phyloP scores from a whole-genome alignment of 2,329 filamentous ascomycete genomes.

The Rhynchosporium graminicola region DNA sequence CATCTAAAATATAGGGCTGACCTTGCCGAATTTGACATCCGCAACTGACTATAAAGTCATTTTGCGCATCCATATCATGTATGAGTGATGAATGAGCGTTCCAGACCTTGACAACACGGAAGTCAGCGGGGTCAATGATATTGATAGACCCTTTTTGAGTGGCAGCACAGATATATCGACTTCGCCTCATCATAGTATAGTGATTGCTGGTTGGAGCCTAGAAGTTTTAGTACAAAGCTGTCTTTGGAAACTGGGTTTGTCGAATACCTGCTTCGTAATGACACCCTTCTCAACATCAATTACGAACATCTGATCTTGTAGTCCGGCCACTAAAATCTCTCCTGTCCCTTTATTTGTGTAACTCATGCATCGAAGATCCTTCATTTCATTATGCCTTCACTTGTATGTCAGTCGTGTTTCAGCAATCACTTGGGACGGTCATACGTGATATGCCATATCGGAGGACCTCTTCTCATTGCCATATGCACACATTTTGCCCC shows the following conservation, averaged over 20 bases:
- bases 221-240: constrained; percentile 37
- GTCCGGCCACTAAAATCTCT: constrained; percentile 84
- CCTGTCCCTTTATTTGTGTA: constrained; percentile 84
- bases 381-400: constrained; percentile 71
- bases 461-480: constrained; percentile 76
- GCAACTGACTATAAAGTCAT: constrained; percentile 93
- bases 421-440: constrained; percentile 17
- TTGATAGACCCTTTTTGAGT: constrained; percentile 81
- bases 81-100: constrained; percentile 86
- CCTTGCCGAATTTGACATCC: constrained; percentile 85
- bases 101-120: constrained; percentile 82
- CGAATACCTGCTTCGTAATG: constrained; percentile 63
- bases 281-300: constrained; percentile 70
- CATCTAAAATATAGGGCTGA: constrained; percentile 80
- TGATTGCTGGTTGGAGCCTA: constrained; percentile 71
- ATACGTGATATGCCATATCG: constrained; percentile 85
- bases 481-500: constrained; percentile 85
- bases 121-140: constrained; percentile 77
- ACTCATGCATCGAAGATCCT: constrained; percentile 89
- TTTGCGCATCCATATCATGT: constrained; percentile 96
- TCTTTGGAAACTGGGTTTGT: background rate
- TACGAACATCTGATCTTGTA: constrained; percentile 83
- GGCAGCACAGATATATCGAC: constrained; percentile 88
- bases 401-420: constrained; percentile 28
- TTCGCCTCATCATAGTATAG: constrained; percentile 91